Evolutionary conservation across 139 green algal genomes (phyloP).

Genomic region (Ettlia oleoabundans): DNA sequence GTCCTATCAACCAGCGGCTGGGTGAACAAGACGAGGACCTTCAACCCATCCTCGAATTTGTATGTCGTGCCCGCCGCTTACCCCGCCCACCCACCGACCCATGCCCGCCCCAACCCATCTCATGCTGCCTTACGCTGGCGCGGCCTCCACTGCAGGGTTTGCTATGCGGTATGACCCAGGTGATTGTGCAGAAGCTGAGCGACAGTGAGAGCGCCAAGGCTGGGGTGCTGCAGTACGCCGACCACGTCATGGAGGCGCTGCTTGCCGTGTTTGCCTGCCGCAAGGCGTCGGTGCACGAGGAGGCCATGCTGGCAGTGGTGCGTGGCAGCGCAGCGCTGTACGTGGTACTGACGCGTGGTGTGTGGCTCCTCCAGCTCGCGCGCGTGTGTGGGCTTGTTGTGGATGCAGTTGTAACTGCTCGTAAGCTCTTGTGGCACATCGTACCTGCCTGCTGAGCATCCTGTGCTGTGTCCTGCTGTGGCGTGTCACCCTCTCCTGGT

Average conservation of each 20-base stretch:
- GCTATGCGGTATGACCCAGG: constrained; percentile 93
- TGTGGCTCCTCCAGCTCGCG: not conserved
- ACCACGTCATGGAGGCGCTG: constrained; percentile 78
- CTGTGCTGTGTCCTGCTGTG: too few relatives aligned
- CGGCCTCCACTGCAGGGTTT: constrained; percentile 72
- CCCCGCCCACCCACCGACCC: too few relatives aligned
- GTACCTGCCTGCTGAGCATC: too few relatives aligned
- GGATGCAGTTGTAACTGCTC: too few relatives aligned
- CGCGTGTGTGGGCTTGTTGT: too few relatives aligned
- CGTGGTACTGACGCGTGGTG: not conserved
- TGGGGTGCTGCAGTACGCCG: constrained; percentile 75
- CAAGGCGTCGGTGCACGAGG: constrained; percentile 86
- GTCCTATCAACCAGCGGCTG: too few relatives aligned
- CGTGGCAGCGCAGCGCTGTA: not conserved
- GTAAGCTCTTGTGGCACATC: too few relatives aligned
- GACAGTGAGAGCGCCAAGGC: constrained; percentile 71
- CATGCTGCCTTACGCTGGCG: not conserved
- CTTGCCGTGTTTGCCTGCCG: constrained; percentile 56
- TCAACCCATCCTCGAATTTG: too few relatives aligned
- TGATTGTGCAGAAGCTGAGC: constrained; percentile 88
- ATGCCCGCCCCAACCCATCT: too few relatives aligned
- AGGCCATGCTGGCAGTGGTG: constrained; percentile 92
- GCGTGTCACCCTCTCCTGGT: too few relatives aligned
- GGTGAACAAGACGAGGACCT: too few relatives aligned
- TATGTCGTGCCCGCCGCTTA: too few relatives aligned